Conservation (phyloP, 2,329 filamentous ascomycete genomes). For the Leptographium galeiforme region DNA sequence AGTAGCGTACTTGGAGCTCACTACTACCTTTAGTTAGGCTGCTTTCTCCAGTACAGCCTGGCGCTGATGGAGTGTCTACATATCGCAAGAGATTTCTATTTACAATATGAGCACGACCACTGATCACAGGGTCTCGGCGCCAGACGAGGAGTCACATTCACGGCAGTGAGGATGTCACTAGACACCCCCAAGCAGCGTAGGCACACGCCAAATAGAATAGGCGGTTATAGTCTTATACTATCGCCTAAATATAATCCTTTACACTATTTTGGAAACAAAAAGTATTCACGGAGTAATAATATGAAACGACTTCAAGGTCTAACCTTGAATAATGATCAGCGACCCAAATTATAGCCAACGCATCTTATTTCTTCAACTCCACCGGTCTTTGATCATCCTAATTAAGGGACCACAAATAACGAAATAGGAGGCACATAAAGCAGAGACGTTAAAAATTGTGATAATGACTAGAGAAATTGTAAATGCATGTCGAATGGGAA, state of each 20-base stretch:
- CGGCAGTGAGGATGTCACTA: not conserved
- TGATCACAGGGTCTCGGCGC: not conserved
- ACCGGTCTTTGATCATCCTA: too few relatives aligned
- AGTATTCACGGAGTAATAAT: too few relatives aligned
- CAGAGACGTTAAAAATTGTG: not conserved
- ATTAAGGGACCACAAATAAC: too few relatives aligned
- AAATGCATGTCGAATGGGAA: not conserved
- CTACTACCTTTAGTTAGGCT: constrained; percentile 3
- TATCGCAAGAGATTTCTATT: not conserved
- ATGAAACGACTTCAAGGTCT: too few relatives aligned
- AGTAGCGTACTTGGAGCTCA: not conserved
- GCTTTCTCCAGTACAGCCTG: not conserved
- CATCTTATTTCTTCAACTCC: too few relatives aligned
- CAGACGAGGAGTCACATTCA: not conserved
- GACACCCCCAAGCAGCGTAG: too few relatives aligned
- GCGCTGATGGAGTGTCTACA: not conserved
- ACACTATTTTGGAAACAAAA: too few relatives aligned
- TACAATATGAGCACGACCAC: not conserved
- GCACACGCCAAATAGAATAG: too few relatives aligned
- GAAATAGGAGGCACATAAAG: not conserved
- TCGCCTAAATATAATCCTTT: too few relatives aligned
- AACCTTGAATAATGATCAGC: too few relatives aligned
- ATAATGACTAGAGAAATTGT: not conserved
- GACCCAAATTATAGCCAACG: too few relatives aligned
- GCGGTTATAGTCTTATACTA: too few relatives aligned